These are phyloP conservation scores for Populus ilicifolia DNA, from an alignment of 345 rosid species.

Conservation along the genomic window DNA sequence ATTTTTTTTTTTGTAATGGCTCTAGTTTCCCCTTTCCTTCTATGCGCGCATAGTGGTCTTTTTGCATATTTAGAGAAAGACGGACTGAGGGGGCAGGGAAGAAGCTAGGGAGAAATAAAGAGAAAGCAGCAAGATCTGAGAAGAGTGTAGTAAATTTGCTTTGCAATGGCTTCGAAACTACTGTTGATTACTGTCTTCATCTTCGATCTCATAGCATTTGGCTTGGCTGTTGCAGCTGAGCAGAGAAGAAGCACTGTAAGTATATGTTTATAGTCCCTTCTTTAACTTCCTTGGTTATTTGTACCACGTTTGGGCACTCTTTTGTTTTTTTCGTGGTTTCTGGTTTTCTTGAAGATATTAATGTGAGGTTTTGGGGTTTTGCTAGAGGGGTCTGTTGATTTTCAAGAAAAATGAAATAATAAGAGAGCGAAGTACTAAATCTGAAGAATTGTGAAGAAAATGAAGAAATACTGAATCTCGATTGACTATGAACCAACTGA, in stretches of 20 bases:
- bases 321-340: neutral
- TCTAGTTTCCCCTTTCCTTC: constrained; percentile 5
- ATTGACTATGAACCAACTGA: neutral
- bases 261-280: neutral
- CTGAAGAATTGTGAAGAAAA: neutral
- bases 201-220: constrained; percentile 82
- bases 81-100: constrained; percentile 13
- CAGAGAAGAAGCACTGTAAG: constrained; percentile 94
- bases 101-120: neutral
- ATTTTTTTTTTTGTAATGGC: no score
- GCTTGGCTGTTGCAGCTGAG: constrained; percentile 93
- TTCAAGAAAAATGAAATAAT: neutral
- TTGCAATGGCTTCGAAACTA: constrained; percentile 77
- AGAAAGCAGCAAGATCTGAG: constrained; percentile 22
- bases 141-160: constrained; percentile 15
- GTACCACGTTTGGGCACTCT: neutral
- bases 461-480: neutral
- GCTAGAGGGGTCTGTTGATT: constrained; percentile 11
- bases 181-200: constrained; percentile 59
- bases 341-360: constrained; percentile 14
- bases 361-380: neutral
- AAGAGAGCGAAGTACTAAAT: neutral
- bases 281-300: neutral
- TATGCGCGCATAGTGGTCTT: neutral
- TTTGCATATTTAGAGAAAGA: constrained; percentile 20